phyloP scores from a whole-genome alignment of 2,329 filamentous ascomycete genomes.

The Graphiopsis chlorocephala region DNA sequence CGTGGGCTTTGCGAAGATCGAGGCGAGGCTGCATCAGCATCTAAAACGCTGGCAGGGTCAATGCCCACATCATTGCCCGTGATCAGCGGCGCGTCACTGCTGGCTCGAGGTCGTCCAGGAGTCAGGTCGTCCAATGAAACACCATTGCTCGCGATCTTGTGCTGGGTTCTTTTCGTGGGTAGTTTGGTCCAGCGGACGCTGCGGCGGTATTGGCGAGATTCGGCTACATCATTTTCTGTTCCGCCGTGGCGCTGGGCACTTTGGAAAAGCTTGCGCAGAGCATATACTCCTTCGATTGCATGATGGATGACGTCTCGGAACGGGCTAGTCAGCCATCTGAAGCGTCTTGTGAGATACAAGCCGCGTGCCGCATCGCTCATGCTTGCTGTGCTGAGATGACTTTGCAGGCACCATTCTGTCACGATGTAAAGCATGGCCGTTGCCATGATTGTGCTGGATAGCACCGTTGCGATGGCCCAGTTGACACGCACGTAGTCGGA shows the following conservation, averaged over 20 bases:
- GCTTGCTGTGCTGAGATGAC: constrained; percentile 34
- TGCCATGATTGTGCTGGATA: constrained; percentile 33
- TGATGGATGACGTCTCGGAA: constrained; percentile 8
- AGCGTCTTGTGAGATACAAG: constrained; percentile 18
- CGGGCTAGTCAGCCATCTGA: constrained; percentile 15
- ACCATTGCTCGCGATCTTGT: neutral
- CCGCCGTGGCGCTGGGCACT: neutral
- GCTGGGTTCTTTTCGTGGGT: neutral
- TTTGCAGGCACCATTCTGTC: constrained; percentile 40
- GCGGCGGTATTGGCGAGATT: neutral
- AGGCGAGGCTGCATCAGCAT: neutral
- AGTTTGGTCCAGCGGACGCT: constrained; percentile 8
- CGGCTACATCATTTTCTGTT: neutral
- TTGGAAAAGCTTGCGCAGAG: neutral
- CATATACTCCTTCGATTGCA: constrained; percentile 6
- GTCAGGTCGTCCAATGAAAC: neutral
- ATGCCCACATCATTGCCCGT: neutral
- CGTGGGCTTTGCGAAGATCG: neutral
- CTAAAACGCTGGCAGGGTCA: neutral
- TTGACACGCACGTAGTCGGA: constrained; percentile 29
- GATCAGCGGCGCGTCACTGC: constrained; percentile 10
- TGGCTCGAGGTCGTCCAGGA: neutral
- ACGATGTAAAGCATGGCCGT: constrained; percentile 38
- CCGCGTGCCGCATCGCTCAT: constrained; percentile 17
- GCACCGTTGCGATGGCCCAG: constrained; percentile 35